These are phyloP conservation scores for Trichoderma lentiforme DNA, from an alignment of 2,329 filamentous ascomycete genomes.

Conservation along the genomic window DNA sequence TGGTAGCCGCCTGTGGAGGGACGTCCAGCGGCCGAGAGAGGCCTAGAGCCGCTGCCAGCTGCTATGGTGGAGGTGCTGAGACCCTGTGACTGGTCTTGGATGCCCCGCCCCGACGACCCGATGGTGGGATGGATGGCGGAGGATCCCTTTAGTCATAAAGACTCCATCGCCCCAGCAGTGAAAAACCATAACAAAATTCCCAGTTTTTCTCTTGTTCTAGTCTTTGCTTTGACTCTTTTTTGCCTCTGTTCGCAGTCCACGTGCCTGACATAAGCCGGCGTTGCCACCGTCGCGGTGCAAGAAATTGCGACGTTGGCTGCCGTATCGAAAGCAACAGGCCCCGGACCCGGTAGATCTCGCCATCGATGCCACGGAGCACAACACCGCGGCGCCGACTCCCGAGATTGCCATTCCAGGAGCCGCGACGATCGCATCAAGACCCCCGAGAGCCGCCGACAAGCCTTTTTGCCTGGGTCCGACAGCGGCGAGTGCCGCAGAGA, in stretches of 20 bases:
- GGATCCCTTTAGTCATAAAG: slow-evolving; percentile 13
- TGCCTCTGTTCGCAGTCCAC: background rate
- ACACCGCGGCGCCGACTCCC: slow-evolving; percentile 15
- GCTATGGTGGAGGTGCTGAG: background rate
- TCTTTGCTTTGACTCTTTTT: background rate
- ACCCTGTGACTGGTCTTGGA: background rate
- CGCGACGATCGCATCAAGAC: background rate
- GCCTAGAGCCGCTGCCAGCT: background rate
- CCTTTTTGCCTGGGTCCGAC: background rate
- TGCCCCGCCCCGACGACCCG: slow-evolving; percentile 19
- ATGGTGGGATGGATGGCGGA: background rate
- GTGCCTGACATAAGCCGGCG: slow-evolving; percentile 8
- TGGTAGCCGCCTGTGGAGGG: background rate
- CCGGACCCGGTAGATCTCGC: background rate
- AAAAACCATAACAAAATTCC: background rate
- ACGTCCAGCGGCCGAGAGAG: background rate
- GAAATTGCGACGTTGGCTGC: background rate
- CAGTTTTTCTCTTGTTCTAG: background rate
- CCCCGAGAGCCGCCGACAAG: background rate
- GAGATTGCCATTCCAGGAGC: slow-evolving; percentile 7
- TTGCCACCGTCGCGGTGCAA: background rate
- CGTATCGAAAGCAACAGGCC: background rate
- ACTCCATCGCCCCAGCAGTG: slow-evolving; percentile 4
- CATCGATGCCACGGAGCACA: slow-evolving; percentile 13
- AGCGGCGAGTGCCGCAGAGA: background rate